These are phyloP conservation scores for Cyberlindnera misumaiensis DNA, from an alignment of 805 yeast genomes.

Conservation along the genomic window DNA sequence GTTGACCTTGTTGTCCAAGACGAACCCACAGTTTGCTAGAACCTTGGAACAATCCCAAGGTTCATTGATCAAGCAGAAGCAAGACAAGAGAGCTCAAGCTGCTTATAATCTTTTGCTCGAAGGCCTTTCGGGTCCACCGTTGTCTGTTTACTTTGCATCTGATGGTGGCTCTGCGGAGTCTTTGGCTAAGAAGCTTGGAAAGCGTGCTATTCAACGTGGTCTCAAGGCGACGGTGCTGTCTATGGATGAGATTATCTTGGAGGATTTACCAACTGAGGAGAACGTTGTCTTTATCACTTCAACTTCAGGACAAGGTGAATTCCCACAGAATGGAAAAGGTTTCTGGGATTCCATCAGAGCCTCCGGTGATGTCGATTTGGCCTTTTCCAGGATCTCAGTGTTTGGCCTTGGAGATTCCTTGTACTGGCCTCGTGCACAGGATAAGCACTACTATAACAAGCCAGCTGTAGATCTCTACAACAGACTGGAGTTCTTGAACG, in stretches of 20 bases:
- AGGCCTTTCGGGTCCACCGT: conserved; percentile 83
- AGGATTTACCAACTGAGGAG: conserved; percentile 44
- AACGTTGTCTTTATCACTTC: conserved; percentile 60
- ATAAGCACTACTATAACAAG: conserved; percentile 87
- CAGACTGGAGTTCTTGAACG: conserved; percentile 65
- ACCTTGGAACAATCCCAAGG: conserved; percentile 60
- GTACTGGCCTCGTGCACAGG: conserved; percentile 97
- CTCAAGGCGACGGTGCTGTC: conserved; percentile 43
- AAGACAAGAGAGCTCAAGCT: conserved; percentile 61
- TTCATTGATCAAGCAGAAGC: conserved; percentile 50
- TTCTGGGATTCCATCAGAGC: conserved; percentile 72
- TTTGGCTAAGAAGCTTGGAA: conserved; percentile 58
- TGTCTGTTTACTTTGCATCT: conserved; percentile 76
- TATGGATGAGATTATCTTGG: conserved; percentile 56
- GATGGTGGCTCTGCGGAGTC: conserved; percentile 92
- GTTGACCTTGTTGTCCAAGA: conserved; percentile 65
- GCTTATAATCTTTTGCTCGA: conserved; percentile 75
- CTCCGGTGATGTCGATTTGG: conserved; percentile 61
- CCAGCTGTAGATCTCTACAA: conserved; percentile 72
- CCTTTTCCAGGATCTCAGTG: conserved; percentile 58
- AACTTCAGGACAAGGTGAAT: conserved; percentile 93
- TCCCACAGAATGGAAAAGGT: conserved; percentile 70
- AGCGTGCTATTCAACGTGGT: conserved; percentile 48
- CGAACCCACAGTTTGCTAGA: conserved; percentile 71
- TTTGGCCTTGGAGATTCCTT: conserved; percentile 93